Conservation (phyloP, 805 yeast genomes). For the Lipomyces sp. region DNA sequence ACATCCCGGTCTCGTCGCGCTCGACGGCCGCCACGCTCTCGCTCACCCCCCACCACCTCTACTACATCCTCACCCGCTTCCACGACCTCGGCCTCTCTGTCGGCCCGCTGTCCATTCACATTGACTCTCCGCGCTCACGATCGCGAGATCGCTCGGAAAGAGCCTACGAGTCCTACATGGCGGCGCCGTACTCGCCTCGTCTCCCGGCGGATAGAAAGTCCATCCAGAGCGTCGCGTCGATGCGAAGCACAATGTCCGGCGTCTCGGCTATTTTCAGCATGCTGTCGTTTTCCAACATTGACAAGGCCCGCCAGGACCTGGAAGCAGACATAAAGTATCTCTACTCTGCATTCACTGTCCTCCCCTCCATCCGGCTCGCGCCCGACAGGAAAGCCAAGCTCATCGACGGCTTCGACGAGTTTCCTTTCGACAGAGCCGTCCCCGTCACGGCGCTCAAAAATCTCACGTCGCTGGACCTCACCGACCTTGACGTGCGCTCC, state of each 20-base stretch:
- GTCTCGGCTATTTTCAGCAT: slow-evolving; percentile 45
- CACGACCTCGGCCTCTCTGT: slow-evolving; percentile 48
- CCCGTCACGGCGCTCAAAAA: slow-evolving; percentile 62
- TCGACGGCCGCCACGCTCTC: slow-evolving; percentile 42
- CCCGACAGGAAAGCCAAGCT: slow-evolving; percentile 58
- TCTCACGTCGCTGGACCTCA: slow-evolving; percentile 57
- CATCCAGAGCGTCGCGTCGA: slow-evolving; percentile 30
- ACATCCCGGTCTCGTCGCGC: slow-evolving; percentile 7
- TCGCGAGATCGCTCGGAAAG: slow-evolving; percentile 22
- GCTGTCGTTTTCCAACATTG: slow-evolving; percentile 26
- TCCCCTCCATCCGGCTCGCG: slow-evolving; percentile 60
- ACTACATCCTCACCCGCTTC: slow-evolving; percentile 57
- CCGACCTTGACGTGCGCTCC: slow-evolving; percentile 61
- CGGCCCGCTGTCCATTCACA: slow-evolving; percentile 60
- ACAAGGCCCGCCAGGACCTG: slow-evolving; percentile 26
- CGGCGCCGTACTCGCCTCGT: neutral
- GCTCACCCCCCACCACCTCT: slow-evolving; percentile 61
- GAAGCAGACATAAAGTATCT: slow-evolving; percentile 44
- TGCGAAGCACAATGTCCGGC: slow-evolving; percentile 43
- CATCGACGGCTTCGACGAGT: slow-evolving; percentile 63
- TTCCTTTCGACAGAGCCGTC: slow-evolving; percentile 67
- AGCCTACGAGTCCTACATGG: neutral
- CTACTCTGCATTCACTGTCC: slow-evolving; percentile 60
- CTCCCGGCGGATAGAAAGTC: slow-evolving; percentile 32
- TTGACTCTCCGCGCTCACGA: slow-evolving; percentile 55